Evolutionary conservation across 192 early-diverging fungal genomes (phyloP).

Genomic region (Thoreauomyces humboldtii): DNA sequence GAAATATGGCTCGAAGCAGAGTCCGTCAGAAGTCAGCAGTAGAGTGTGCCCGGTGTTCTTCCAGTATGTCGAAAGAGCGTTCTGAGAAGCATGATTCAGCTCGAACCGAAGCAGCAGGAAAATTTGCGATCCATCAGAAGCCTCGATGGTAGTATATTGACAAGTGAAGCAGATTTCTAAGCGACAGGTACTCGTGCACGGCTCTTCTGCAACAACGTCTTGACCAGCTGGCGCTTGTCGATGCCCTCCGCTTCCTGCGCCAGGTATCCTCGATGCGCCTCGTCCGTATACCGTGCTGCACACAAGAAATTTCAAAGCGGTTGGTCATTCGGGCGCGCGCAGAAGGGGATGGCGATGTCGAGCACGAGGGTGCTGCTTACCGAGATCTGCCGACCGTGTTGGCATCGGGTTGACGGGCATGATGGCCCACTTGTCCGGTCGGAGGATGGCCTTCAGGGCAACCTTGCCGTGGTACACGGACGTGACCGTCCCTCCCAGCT

Average conservation of each 20-base stretch:
- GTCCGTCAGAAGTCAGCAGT: too few species aligned
- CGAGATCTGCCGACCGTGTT: not conserved
- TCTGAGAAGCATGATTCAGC: too few species aligned
- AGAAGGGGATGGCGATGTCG: not conserved
- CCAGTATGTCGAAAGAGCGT: too few species aligned
- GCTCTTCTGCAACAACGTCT: slow-evolving; percentile 22
- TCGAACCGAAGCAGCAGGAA: too few species aligned
- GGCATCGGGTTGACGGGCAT: slow-evolving; percentile 23
- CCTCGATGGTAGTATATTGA: too few species aligned
- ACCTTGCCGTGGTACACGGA: slow-evolving; percentile 77
- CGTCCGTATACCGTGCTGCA: slow-evolving; percentile 62
- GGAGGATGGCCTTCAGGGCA: slow-evolving; percentile 70
- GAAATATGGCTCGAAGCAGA: too few species aligned
- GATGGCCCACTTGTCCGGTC: slow-evolving; percentile 77
- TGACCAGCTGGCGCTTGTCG: slow-evolving; percentile 25
- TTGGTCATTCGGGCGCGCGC: not conserved
- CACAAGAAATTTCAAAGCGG: slow-evolving; percentile 18
- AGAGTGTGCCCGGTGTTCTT: too few species aligned
- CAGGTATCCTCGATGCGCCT: slow-evolving; percentile 72
- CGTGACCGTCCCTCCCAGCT: slow-evolving; percentile 75
- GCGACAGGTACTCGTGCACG: too few species aligned
- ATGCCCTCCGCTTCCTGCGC: slow-evolving; percentile 33
- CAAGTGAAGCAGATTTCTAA: too few species aligned
- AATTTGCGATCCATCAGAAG: too few species aligned
- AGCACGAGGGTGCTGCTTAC: not conserved